phyloP scores from a whole-genome alignment of 805 yeast genomes.

The Barnettozyma pratensis region DNA sequence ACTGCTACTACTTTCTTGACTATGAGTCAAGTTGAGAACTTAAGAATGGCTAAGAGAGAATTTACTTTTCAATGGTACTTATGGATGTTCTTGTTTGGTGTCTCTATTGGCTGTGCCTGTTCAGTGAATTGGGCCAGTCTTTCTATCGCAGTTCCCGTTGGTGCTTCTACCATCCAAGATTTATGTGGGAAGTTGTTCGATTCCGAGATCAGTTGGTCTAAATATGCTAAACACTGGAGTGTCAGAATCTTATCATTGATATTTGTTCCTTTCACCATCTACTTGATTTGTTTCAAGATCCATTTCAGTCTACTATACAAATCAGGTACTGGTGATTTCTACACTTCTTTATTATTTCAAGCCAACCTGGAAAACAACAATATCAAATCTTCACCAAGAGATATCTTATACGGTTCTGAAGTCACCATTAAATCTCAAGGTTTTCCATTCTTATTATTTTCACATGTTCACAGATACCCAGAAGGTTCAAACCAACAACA shows the following conservation, averaged over 20 bases:
- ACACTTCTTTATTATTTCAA: constrained; percentile 86
- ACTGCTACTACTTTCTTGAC: constrained; percentile 66
- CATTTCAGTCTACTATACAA: constrained; percentile 74
- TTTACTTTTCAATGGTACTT: constrained; percentile 37
- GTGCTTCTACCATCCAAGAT: constrained; percentile 53
- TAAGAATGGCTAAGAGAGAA: constrained; percentile 34
- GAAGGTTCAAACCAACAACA: constrained; percentile 77
- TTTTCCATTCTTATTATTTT: constrained; percentile 74
- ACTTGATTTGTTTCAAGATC: constrained; percentile 66
- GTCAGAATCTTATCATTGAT: constrained; percentile 63
- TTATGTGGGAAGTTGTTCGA: constrained; percentile 39
- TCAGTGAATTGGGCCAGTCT: constrained; percentile 85
- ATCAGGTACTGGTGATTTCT: constrained; percentile 91
- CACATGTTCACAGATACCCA: constrained; percentile 73
- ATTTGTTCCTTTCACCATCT: constrained; percentile 64
- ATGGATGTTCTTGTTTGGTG: constrained; percentile 61
- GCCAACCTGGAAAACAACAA: constrained; percentile 71
- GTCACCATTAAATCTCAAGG: constrained; percentile 58
- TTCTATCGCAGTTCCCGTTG: constrained; percentile 57
- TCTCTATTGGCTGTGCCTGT: constrained; percentile 76
- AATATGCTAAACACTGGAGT: constrained; percentile 63
- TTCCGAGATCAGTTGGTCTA: constrained; percentile 22
- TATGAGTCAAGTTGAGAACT: constrained; percentile 48
- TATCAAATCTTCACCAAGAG: constrained; percentile 64
- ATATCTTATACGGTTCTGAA: constrained; percentile 51